Base-by-base conservation (phyloP, 805 yeast species). In the Candida jianshihensis region DNA sequence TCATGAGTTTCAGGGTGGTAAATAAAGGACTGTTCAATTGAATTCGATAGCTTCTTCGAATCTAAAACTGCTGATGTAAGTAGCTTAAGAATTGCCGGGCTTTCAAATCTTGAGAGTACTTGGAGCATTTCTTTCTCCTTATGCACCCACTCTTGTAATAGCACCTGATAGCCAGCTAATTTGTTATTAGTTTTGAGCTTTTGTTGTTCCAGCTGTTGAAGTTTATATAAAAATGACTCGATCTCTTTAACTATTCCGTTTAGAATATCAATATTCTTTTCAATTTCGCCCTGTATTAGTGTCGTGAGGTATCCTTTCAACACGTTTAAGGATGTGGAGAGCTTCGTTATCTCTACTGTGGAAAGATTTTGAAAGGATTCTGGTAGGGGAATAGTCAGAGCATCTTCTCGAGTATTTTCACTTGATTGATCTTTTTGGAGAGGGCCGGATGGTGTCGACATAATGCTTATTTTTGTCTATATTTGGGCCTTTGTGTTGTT, bases 31-130 rank as follows among this genome's bases (percentile, higher is more conserved):
- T 48, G 42, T 16, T 60, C 53, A 15, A 70, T 46, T 1, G 57
- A 51, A 12, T 61, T 64, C 0, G 64, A 52, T 7, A 53, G 32
- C 31, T 54, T 32, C 41, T 63, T 59, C 3, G 65, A 43, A 19
- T 66, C 60, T 9, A 34, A 43, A 5, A 63, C 51, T 4, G 60
- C 47, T 1, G 36, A 33, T 16, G 57, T 54, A 10, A 70, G 46
- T 24, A 50, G 39, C 5, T 40, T 42, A 36, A 55, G 51, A 10
- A 71, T 40, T 2, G 63, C 61, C 1, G 53, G 57, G 14, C 56
- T 47, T 32, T 68, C 55, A 44, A 63, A 69, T 26, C 65, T 68
- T 26, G 56, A 54, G 5, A 64, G 35, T 0, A 52, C 37, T 1
- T 47, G 20, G 34, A 57, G 46, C 61, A 71, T 63, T 13, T 63